A percentile compares a stretch with the other conserved stretches of the same genome.
Evolutionary conservation across 2,329 filamentous ascomycete genomes (phyloP).

Genomic region (Cercospora zeae-maydis): DNA sequence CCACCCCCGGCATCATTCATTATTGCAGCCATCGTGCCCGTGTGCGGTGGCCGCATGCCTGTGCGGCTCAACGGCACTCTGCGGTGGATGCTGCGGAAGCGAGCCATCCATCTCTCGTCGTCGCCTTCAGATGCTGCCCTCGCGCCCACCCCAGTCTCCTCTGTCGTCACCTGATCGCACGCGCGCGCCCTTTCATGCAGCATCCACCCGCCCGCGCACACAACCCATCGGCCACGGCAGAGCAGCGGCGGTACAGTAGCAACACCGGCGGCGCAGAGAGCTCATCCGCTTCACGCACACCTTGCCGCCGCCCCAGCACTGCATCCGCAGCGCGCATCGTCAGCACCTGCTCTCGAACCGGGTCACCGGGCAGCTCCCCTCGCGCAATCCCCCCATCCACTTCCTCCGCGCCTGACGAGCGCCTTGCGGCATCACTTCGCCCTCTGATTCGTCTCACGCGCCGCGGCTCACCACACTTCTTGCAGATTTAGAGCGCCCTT

Average conservation of each 20-base stretch:
- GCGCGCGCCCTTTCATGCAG: neutral
- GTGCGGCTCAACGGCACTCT: neutral
- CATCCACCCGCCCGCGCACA: neutral
- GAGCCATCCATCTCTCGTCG: neutral
- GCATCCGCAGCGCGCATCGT: neutral
- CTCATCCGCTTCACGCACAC: neutral
- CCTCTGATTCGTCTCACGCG: conserved; percentile 15
- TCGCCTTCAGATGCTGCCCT: neutral
- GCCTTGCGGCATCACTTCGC: conserved; percentile 19
- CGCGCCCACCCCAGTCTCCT: neutral
- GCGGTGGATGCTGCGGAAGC: neutral
- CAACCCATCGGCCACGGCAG: neutral
- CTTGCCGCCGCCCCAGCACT: neutral
- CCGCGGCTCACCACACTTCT: conserved; percentile 21
- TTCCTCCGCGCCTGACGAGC: conserved; percentile 6
- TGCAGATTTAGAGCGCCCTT: conserved; percentile 24
- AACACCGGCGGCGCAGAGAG: neutral
- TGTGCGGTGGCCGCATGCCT: neutral
- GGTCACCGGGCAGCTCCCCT: conserved; percentile 9
- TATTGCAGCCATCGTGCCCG: no score
- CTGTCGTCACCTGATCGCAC: conserved; percentile 4
- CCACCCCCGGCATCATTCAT: no score
- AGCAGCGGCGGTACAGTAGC: neutral
- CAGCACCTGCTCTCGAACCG: conserved; percentile 2
- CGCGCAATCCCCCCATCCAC: conserved; percentile 8